phyloP scores from a whole-genome alignment of 1,284 basidiomycete genomes.

The Malassezia japonica region DNA sequence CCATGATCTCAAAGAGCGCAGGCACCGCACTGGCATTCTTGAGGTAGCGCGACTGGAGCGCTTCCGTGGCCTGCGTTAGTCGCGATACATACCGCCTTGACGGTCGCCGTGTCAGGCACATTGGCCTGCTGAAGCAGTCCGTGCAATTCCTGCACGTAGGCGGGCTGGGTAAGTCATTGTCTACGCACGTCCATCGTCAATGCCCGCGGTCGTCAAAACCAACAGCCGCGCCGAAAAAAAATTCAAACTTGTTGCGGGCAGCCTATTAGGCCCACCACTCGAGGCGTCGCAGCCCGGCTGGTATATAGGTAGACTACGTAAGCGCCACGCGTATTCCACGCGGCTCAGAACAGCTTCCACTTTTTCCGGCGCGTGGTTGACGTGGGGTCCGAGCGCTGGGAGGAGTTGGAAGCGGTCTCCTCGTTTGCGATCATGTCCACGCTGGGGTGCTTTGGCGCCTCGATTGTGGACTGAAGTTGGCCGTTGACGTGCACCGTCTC shows the following conservation, averaged over 20 bases:
- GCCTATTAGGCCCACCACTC: not conserved
- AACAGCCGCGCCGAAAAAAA: not conserved
- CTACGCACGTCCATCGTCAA: slow-evolving; percentile 1
- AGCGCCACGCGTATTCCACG: not conserved
- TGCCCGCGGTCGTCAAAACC: not conserved
- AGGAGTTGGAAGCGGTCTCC: not conserved
- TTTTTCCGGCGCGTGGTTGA: slow-evolving; percentile 14
- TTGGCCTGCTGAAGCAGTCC: slow-evolving; percentile 42
- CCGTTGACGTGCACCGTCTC: slow-evolving; percentile 35
- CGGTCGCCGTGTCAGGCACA: slow-evolving; percentile 43
- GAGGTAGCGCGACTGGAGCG: slow-evolving; percentile 59
- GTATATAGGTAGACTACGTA: not conserved
- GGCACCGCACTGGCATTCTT: slow-evolving; percentile 82
- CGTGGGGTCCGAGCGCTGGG: not conserved
- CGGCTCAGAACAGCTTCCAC: slow-evolving; percentile 16
- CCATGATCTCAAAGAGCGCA: slow-evolving; percentile 78
- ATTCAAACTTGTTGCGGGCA: not conserved
- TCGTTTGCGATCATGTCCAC: not conserved
- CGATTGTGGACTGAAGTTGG: slow-evolving; percentile 20
- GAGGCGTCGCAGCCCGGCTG: not conserved
- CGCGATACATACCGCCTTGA: slow-evolving; percentile 32
- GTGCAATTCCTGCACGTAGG: slow-evolving; percentile 39
- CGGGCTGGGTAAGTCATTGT: slow-evolving; percentile 6
- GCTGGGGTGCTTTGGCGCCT: not conserved
- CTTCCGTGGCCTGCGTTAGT: slow-evolving; percentile 68